Percentiles rank a stretch among this genome's conserved stretches.
phyloP scores from a whole-genome alignment of 108 stramenopile genomes.

The Cyclotella choctawhatcheeana region DNA sequence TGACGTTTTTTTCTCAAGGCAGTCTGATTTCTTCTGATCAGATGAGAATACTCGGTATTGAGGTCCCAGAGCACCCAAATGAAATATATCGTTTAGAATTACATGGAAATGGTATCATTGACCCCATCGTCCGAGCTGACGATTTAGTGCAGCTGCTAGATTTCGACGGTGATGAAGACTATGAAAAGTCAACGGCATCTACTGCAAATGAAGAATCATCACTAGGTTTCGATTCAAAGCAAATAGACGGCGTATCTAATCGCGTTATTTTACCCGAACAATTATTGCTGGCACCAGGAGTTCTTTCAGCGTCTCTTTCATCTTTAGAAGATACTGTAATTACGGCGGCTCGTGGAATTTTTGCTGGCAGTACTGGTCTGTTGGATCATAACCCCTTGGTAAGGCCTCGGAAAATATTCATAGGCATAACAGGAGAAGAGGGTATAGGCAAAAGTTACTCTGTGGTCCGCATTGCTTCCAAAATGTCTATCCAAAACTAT shows the following conservation, averaged over 20 bases:
- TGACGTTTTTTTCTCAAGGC: constrained; percentile 29
- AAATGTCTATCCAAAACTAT: constrained; percentile 26
- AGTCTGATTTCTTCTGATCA: constrained; percentile 21
- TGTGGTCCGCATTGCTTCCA: constrained; percentile 56
- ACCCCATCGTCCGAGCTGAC: constrained; percentile 13
- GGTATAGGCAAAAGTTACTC: constrained; percentile 84
- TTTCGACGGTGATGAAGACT: neutral
- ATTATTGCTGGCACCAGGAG: too few relatives aligned
- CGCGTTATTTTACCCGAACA: too few relatives aligned
- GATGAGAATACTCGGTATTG: constrained; percentile 14
- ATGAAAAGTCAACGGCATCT: too few relatives aligned
- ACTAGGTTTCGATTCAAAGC: too few relatives aligned
- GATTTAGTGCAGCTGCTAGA: constrained; percentile 9
- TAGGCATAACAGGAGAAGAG: constrained; percentile 52
- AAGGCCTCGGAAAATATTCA: constrained; percentile 1
- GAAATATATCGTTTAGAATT: constrained; percentile 3
- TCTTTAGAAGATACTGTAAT: neutral
- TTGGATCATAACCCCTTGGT: neutral
- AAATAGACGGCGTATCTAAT: too few relatives aligned
- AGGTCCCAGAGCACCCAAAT: neutral
- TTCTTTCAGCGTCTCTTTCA: too few relatives aligned
- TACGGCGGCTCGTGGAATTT: neutral
- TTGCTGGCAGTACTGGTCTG: neutral
- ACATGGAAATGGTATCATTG: neutral
- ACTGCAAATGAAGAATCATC: too few relatives aligned